phyloP scores from a whole-genome alignment of 78 protist genomes.

The Corallochytrium limacisporum region DNA sequence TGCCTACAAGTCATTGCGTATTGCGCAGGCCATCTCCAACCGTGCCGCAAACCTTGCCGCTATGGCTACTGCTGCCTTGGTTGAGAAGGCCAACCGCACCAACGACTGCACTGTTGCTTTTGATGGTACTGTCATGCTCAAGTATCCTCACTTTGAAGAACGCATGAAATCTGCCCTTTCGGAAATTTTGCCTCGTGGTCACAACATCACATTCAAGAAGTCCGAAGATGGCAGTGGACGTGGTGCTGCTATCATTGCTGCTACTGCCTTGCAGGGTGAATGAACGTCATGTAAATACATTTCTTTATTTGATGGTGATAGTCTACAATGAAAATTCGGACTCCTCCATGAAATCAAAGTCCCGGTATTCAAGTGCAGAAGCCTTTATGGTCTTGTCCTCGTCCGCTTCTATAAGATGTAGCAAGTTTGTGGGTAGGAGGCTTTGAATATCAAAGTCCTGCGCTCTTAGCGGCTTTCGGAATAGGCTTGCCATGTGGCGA shows the following conservation, averaged over 20 bases:
- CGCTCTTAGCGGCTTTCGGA: too few species aligned
- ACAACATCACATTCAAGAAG: not conserved
- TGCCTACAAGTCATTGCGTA: not conserved
- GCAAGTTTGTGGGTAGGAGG: too few species aligned
- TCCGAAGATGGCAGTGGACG: not conserved
- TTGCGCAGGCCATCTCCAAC: not conserved
- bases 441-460: too few species aligned
- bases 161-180: not conserved
- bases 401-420: too few species aligned
- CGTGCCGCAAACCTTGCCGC: conserved; percentile 33
- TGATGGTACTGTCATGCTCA: conserved; percentile 30
- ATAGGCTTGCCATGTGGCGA: too few species aligned
- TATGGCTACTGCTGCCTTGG: not conserved
- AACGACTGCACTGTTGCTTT: conserved; percentile 5
- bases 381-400: too few species aligned
- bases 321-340: too few species aligned
- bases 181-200: not conserved
- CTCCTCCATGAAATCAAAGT: too few species aligned
- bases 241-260: not conserved
- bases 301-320: too few species aligned
- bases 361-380: too few species aligned
- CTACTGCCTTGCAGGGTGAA: not conserved
- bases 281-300: too few species aligned
- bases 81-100: not conserved
- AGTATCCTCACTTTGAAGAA: not conserved